Evolutionary conservation across 2,329 filamentous ascomycete species (phyloP).

Genomic region (Ceratocystis eucalypticola): DNA sequence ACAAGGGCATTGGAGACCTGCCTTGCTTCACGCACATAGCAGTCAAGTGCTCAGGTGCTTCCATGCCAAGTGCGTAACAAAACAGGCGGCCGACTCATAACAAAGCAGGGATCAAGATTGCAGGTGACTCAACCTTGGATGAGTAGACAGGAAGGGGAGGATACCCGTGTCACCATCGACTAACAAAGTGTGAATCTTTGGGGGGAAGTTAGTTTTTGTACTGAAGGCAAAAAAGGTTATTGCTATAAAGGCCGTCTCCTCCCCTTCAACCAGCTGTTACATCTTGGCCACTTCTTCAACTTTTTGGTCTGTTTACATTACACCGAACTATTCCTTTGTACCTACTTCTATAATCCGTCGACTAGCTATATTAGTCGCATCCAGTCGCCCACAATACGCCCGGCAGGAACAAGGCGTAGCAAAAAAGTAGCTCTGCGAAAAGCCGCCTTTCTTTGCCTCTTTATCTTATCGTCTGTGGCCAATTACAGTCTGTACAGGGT

Average conservation of each 20-base stretch:
- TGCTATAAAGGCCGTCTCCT: too few species aligned
- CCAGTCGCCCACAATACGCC: not conserved
- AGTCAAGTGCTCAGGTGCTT: not conserved
- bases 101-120: conserved; percentile 15
- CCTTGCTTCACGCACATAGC: not conserved
- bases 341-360: too few species aligned
- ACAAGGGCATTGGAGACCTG: not conserved
- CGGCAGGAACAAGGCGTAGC: conserved; percentile 3
- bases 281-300: too few species aligned
- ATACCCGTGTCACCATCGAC: conserved; percentile 2
- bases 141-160: not conserved
- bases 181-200: not conserved
- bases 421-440: not conserved
- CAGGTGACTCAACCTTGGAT: conserved; percentile 17
- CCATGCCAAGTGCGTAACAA: not conserved
- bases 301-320: too few species aligned
- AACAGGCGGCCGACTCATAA: not conserved
- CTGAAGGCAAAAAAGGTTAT: not conserved
- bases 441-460: not conserved
- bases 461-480: conserved; percentile 17
- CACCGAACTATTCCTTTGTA: not conserved
- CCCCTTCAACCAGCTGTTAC: too few species aligned
- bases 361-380: not conserved
- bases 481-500: conserved; percentile 8
- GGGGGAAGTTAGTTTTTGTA: not conserved